Evolutionary conservation across 805 yeast genomes (phyloP), one percentile per base, ranked within the genome.

Genomic region (Blastobotrys terrestris): DNA sequence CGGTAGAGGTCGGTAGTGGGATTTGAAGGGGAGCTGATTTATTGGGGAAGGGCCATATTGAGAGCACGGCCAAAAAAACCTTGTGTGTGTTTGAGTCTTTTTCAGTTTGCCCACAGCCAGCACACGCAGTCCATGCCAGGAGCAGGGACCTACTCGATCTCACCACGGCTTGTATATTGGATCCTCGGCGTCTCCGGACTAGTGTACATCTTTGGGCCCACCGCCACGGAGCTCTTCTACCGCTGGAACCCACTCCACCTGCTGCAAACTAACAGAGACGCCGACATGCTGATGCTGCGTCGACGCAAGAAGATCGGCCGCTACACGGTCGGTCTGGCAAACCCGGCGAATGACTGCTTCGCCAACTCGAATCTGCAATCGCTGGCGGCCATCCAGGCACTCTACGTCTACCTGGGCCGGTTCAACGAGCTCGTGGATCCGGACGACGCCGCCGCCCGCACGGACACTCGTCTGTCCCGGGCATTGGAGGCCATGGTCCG

Each of bases 351-450:
- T 58, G 97, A 90, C 66, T 92, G 99, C 67, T 92, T 88, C 71
- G 96, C 96, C 55, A 92, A 94, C 63, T 80, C 95, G 5, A 83
- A 91, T 0, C 63, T 94, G 16, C 99, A 92, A 66, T 94, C 68
- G 4, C 58, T 63, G 51, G 67, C 72, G 1, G 56, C 66, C 0
- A 49, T 65, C 21, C 57, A 62, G 2, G 45, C 26, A 2, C 54
- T 68, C 19, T 55, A 43, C 31, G 50, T 49, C 22, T 67, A 63
- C 52, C 57, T 68, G 18, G 52, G 42, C 7, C 56, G 51, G 46
- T 31, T 53, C 16, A 50, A 42, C 13, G 44, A 43, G 15, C 44
- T 55, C 48, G 21, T 15, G 6, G 31, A 15, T 13, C 53, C 53
- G n/a, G 44, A 48, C 2, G 49, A 47, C 18, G 51, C 18, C 7